These are phyloP conservation scores for Chalaropsis ovoidea DNA, from an alignment of 2,329 filamentous ascomycete genomes.

Conservation along the genomic window DNA sequence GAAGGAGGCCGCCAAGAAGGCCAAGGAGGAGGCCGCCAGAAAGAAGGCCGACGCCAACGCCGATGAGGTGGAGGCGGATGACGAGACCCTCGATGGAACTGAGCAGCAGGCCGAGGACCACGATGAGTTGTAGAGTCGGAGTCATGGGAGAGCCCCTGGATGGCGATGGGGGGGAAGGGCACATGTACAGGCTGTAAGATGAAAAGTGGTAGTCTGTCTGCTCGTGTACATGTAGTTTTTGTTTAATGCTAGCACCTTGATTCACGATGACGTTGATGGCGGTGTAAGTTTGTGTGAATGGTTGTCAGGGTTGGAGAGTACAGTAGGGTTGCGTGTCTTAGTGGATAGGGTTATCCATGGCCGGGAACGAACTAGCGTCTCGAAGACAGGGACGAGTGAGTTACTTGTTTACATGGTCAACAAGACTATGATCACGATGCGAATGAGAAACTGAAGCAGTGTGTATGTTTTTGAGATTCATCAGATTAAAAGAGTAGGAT, in stretches of 20 bases:
- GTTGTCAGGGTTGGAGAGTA: neutral
- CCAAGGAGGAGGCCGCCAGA: slow-evolving; percentile 33
- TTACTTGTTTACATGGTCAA: neutral
- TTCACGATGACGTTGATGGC: neutral
- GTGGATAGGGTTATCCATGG: neutral
- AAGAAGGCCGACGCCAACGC: slow-evolving; percentile 31
- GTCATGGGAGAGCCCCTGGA: no score
- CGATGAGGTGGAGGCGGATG: slow-evolving; percentile 27
- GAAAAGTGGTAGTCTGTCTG: neutral
- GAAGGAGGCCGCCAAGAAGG: slow-evolving; percentile 33
- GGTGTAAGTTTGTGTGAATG: neutral
- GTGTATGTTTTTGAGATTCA: neutral
- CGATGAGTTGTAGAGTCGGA: slow-evolving; percentile 27
- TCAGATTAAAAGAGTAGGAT: slow-evolving; percentile 12
- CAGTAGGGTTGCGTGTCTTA: neutral
- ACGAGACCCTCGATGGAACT: slow-evolving; percentile 38
- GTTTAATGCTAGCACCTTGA: neutral
- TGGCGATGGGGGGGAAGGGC: no score
- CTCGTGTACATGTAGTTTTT: slow-evolving; percentile 1
- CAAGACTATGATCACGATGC: neutral
- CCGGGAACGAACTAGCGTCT: neutral
- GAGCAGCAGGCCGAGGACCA: slow-evolving; percentile 36
- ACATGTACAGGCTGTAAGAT: no score
- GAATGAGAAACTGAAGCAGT: neutral
- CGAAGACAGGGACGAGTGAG: no score